Evolutionary conservation across 805 yeast genomes (phyloP), one percentile per base, ranked within the genome.

Genomic region (Hyphopichia homilentoma): DNA sequence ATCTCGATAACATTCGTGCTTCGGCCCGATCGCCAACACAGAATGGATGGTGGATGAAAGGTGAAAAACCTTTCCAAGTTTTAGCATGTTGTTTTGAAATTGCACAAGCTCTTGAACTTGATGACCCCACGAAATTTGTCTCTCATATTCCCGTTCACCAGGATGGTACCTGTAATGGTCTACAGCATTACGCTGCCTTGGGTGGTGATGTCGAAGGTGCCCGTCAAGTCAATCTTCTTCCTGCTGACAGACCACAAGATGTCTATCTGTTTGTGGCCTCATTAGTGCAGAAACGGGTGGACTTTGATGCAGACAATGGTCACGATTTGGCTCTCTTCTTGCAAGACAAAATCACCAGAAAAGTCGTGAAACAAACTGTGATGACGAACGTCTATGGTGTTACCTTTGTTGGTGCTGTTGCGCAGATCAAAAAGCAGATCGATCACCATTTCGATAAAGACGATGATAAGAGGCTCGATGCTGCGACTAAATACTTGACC

Each of bases 331-430:
- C 89, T 1, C 36, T 50, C n/a, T 54, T 63, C 21, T 59, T 84
- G 25, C 65, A 72, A 35, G 84, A 80, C 32, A 73, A 78, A 38
- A 75, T 90, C 36, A 73, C 81, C 13, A 75, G 98, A 47, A 90
- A 90, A 53, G 81, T 93, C 28, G 96, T 93, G 22, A 90, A 90
- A 54, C 98, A 90, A 56, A 87, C 98, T 0, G 97, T 90, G 16
- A 90, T 90, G 98, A 90, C 98, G 0, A 89, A 88, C 50, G 98
- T 90, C 22, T 90, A 90, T 54, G 98, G 98, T 48, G 98, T 90
- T 8, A 90, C 98, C 0, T 87, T 75, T 52, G 75, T 86, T 40
- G 98, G 98, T 12, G 98, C 97, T 0, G 77, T 86, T 12, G 81
- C 80, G 3, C 98, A 90, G 61, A 87, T 90, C 49, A 75, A 78